Evolutionary conservation across 441 rosid species (phyloP).

Genomic region (Erodium moschatum): DNA sequence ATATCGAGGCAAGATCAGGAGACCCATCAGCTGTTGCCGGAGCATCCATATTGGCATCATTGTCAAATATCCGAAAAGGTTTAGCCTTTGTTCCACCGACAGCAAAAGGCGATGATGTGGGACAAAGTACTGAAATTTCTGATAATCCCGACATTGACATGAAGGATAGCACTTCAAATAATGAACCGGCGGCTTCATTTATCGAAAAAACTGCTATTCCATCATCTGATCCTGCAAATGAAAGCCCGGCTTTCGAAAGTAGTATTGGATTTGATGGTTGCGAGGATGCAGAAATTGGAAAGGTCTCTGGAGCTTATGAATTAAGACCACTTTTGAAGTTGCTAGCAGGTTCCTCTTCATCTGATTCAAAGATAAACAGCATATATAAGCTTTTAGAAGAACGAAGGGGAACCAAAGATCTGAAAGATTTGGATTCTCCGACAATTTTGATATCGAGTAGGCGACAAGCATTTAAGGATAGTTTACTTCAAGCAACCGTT

Average conservation of each 20-base stretch:
- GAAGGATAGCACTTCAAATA: slow-evolving; percentile 43
- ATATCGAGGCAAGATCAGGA: slow-evolving; percentile 69
- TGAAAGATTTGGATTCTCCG: neutral
- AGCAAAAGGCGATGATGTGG: slow-evolving; percentile 39
- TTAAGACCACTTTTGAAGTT: slow-evolving; percentile 28
- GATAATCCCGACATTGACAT: slow-evolving; percentile 53
- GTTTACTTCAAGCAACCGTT: too few species aligned
- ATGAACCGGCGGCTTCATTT: slow-evolving; percentile 9
- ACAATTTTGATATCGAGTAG: slow-evolving; percentile 22
- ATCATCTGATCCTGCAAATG: slow-evolving; percentile 44
- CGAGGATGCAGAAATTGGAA: slow-evolving; percentile 44
- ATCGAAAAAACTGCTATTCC: slow-evolving; percentile 47
- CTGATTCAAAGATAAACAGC: neutral
- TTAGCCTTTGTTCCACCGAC: slow-evolving; percentile 51
- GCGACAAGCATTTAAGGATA: too few species aligned
- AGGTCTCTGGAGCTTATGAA: slow-evolving; percentile 35
- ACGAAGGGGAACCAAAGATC: neutral
- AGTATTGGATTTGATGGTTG: slow-evolving; percentile 45
- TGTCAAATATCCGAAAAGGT: slow-evolving; percentile 51
- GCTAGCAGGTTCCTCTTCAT: slow-evolving; percentile 16
- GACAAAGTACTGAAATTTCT: slow-evolving; percentile 47
- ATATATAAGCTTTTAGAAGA: neutral
- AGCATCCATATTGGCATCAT: slow-evolving; percentile 85
- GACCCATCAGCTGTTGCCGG: slow-evolving; percentile 79
- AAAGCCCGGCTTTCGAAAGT: slow-evolving; percentile 41